Base-by-base conservation (phyloP, 306 rosid species). In the Castanea mollissima region DNA sequence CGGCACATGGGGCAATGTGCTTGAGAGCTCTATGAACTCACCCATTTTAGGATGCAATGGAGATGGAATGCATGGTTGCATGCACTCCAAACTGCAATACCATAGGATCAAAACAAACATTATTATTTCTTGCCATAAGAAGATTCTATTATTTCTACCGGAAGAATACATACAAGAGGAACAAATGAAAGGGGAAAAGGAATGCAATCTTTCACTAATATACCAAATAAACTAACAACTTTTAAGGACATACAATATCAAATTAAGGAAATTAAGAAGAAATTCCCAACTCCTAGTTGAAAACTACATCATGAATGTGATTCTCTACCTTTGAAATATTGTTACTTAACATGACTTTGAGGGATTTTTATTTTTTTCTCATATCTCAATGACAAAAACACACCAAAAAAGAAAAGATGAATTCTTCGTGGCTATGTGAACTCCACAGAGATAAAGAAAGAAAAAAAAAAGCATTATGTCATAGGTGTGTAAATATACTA, bases 1-100 rank as follows among this genome's bases (percentile, higher is more conserved):
- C 97, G 93, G 83, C 97, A 92, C 99, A 94, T 94, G 76, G 99
- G 95, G 85, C 95, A 92, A 87, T 90, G 95, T 12, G 98, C 97
- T 75, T 94, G 95, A 74, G 97, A 88, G 8, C 91, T 86, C 56
- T 91, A 97, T 63, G 97, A 90, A 81, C 90, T 92, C 81, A 92
- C 95, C 98, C 97, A 94, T 86, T 92, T 92, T 72, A 94, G 76
- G 80, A 25, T 25, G 27, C 1, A 25, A 25, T 25, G 27, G 27
- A 25, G 27, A 25, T 25, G 99, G 84, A 94, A 91, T 10, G 97
- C 94, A 57, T 92, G 97, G 85, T 92, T 94, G 91, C 97, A 92
- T 70, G 82, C 92, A 77, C 94, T 97, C 98, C 98, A 94, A 84
- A 92, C 96, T 94, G 97, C 90, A 80, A 78, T 44, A 79, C 35